Evolutionary conservation across 2,329 filamentous ascomycete species (phyloP).

Genomic region (Hymenoscyphus infarciens): DNA sequence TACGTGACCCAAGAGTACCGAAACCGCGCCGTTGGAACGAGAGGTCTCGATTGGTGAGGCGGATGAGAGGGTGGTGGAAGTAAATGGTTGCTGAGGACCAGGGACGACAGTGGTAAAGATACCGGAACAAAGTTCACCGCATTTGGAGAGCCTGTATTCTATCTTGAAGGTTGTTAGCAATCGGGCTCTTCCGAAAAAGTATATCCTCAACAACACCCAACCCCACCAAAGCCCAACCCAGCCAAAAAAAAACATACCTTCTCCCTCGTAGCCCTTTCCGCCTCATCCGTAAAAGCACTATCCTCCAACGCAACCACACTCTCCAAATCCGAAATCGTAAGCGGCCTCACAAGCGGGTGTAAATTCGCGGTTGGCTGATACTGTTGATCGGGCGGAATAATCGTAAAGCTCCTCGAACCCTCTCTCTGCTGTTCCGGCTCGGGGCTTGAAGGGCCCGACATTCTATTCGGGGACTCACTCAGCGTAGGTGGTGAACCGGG

Average conservation of each 20-base stretch:
- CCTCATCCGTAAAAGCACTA: slow-evolving; percentile 48
- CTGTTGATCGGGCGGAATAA: slow-evolving; percentile 22
- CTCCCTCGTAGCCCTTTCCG: slow-evolving; percentile 49
- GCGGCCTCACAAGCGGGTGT: slow-evolving; percentile 69
- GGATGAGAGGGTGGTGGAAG: slow-evolving; percentile 50
- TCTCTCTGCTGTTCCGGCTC: slow-evolving; percentile 1
- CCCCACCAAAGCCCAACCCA: not conserved
- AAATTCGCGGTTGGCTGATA: slow-evolving; percentile 48
- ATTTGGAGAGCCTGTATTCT: slow-evolving; percentile 69
- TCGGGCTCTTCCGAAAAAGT: not conserved
- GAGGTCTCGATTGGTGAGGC: slow-evolving; percentile 58
- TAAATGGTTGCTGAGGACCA: slow-evolving; percentile 44
- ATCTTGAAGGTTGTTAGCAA: slow-evolving; percentile 48
- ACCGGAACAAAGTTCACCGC: slow-evolving; percentile 74
- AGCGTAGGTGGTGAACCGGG: slow-evolving; percentile 12
- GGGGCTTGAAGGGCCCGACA: slow-evolving; percentile 11
- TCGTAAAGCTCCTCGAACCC: slow-evolving; percentile 6
- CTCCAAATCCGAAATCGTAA: slow-evolving; percentile 64
- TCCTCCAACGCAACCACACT: slow-evolving; percentile 55
- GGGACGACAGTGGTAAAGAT: slow-evolving; percentile 67
- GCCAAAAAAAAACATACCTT: slow-evolving; percentile 43
- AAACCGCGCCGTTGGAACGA: slow-evolving; percentile 50
- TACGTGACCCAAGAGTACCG: slow-evolving; percentile 72
- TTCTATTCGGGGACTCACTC: slow-evolving; percentile 14
- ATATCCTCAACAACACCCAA: not conserved